A percentile compares a stretch with the other conserved stretches of the same genome.
These are phyloP conservation scores for Kodamaea leandrae DNA, from an alignment of 805 yeast species.

Conservation along the genomic window DNA sequence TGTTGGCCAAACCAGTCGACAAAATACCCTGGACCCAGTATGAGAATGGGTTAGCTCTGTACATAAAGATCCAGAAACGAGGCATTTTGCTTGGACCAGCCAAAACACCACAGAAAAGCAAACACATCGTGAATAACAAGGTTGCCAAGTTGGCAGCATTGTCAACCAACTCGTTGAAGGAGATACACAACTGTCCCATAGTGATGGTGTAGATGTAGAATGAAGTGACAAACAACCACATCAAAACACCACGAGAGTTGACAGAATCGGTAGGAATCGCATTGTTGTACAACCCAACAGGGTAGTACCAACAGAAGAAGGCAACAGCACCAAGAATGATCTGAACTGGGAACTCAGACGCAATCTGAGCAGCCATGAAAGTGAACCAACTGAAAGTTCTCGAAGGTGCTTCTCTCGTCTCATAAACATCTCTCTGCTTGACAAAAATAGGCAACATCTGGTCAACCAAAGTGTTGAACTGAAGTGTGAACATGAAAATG, in stretches of 20 bases:
- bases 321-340: slow-evolving; percentile 59
- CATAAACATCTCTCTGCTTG: slow-evolving; percentile 62
- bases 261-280: slow-evolving; percentile 51
- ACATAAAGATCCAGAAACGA: slow-evolving; percentile 83
- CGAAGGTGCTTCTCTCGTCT: slow-evolving; percentile 71
- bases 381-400: slow-evolving; percentile 67
- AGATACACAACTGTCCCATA: slow-evolving; percentile 56
- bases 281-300: slow-evolving; percentile 34
- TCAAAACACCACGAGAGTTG: slow-evolving; percentile 57
- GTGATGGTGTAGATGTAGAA: slow-evolving; percentile 57
- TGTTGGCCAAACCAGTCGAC: slow-evolving; percentile 47
- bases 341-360: slow-evolving; percentile 68
- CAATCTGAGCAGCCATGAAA: slow-evolving; percentile 58
- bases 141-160: slow-evolving; percentile 63
- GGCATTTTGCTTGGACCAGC: slow-evolving; percentile 62
- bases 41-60: slow-evolving; percentile 69
- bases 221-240: slow-evolving; percentile 40
- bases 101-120: slow-evolving; percentile 79
- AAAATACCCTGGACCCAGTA: slow-evolving; percentile 63
- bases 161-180: slow-evolving; percentile 57
- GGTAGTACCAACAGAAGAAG: slow-evolving; percentile 49
- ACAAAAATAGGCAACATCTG: slow-evolving; percentile 59
- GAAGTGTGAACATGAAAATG: slow-evolving; percentile 62
- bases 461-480: slow-evolving; percentile 55
- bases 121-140: slow-evolving; percentile 56